These are phyloP conservation scores for Fraxinus platypoda DNA, from an alignment of 305 asterid genomes.

Conservation along the genomic window DNA sequence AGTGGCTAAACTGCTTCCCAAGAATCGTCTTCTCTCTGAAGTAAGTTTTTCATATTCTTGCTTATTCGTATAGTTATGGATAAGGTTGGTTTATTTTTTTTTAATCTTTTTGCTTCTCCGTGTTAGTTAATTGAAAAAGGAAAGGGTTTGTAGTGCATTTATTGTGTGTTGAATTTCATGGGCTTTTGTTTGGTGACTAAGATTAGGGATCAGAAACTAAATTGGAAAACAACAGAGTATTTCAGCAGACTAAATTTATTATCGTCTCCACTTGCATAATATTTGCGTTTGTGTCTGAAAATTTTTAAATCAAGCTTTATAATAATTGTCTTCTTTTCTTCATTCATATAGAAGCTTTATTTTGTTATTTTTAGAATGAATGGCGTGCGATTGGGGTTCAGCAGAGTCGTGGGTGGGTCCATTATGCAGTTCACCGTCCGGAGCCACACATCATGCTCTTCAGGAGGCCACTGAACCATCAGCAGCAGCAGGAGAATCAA, in stretches of 20 bases:
- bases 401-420: conserved; percentile 65
- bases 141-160: conserved; percentile 2
- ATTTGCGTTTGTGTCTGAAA: not conserved
- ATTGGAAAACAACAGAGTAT: not conserved
- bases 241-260: not conserved
- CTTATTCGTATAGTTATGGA: not conserved
- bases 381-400: conserved; percentile 60
- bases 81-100: not conserved
- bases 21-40: conserved; percentile 55
- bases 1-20: conserved; percentile 50
- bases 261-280: not conserved
- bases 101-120: not conserved
- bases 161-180: not conserved
- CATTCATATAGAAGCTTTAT: not conserved
- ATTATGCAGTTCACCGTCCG: conserved; percentile 54
- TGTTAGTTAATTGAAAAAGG: not conserved
- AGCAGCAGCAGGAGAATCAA: conserved; percentile 45
- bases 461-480: conserved; percentile 60
- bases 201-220: not conserved
- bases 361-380: conserved; percentile 31
- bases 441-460: conserved; percentile 63
- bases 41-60: conserved; percentile 22
- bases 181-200: not conserved
- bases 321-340: not conserved
- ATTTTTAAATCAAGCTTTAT: not conserved